Base-by-base conservation (phyloP, 441 rosid species). In the Adansonia madagascariensis region DNA sequence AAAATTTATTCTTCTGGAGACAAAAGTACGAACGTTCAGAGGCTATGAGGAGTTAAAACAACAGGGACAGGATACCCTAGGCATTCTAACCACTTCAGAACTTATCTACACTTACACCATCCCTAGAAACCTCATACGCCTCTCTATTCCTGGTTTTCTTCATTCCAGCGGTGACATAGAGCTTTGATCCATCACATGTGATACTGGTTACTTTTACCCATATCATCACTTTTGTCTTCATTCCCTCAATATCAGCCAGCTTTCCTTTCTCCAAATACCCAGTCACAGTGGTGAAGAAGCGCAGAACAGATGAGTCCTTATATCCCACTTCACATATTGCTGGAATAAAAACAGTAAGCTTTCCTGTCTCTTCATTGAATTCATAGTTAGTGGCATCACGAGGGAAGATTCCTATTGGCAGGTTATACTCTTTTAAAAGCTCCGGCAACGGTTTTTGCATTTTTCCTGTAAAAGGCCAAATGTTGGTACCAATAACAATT, bases 401-500 rank as follows among this genome's bases (percentile, higher is more conserved):
- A 24, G 99, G 99, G 80, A 95, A 95, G 80, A 94, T 91, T 77
- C 99, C 99, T 4, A 89, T 78, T 0, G 97, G 89, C 80, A 95
- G 79, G 72, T 89, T 92, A 81, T 89, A 87, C 75, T 94, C 95
- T 87, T 91, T 89, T 2, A 95, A 89, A 77, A 95, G 83, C 61
- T 95, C 99, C 0, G 92, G 92, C 55, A 95, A 78, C 18, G 99
- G 93, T 82, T 85, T 94, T 85, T 95, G 99, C 97, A 94, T 92
- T 85, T 91, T 93, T 76, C 99, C 98, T 95, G 87, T 69, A 75
- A 66, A 84, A 49, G 18, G 17, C 55, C 56, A 3, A 1, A 24
- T 39, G 3, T 20, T 61, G 31, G 31, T 27, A 27, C 31, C 31
- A 27, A 27, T 27, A 27, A 27, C 43, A 67, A 35, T 15, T 50